Conservation (phyloP, 768 basidiomycete species). For the Floccularia luteovirens region DNA sequence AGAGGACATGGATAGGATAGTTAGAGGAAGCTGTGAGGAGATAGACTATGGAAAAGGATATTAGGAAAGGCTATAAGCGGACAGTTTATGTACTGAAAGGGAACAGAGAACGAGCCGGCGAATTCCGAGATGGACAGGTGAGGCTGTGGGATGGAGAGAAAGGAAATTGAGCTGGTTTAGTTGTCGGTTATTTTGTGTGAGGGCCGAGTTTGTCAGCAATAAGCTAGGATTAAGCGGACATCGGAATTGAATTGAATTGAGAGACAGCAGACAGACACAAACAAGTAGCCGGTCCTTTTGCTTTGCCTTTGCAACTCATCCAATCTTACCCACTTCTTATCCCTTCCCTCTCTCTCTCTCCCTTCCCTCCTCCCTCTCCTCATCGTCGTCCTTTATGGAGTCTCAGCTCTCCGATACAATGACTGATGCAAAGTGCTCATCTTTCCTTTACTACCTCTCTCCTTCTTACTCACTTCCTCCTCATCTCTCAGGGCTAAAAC, state of each 20-base stretch:
- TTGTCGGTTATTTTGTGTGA: too few relatives aligned
- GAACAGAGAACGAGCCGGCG: too few relatives aligned
- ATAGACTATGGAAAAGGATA: too few relatives aligned
- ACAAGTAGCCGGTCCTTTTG: constrained; percentile 22
- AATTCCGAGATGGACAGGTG: background rate
- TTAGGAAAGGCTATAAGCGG: background rate
- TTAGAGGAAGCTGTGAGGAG: too few relatives aligned
- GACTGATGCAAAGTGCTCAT: constrained; percentile 26
- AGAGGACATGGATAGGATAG: too few relatives aligned
- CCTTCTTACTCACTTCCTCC: constrained; percentile 5
- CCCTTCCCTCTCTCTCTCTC: constrained; percentile 6
- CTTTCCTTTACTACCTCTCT: constrained; percentile 10
- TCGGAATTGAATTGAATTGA: background rate
- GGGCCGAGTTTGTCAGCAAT: too few relatives aligned
- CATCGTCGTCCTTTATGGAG: constrained; percentile 22
- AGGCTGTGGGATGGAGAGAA: background rate
- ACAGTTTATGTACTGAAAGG: constrained; percentile 1
- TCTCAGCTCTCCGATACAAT: constrained; percentile 21
- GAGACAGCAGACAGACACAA: constrained; percentile 20
- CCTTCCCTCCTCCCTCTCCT: constrained; percentile 7
- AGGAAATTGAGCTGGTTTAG: background rate
- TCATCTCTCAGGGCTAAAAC: constrained; percentile 28
- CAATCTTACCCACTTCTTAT: constrained; percentile 7
- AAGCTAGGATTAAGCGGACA: too few relatives aligned
- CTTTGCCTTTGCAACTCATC: constrained; percentile 8